Conservation (phyloP, 2,329 filamentous ascomycete species). For the Aureobasidium uvarum region DNA sequence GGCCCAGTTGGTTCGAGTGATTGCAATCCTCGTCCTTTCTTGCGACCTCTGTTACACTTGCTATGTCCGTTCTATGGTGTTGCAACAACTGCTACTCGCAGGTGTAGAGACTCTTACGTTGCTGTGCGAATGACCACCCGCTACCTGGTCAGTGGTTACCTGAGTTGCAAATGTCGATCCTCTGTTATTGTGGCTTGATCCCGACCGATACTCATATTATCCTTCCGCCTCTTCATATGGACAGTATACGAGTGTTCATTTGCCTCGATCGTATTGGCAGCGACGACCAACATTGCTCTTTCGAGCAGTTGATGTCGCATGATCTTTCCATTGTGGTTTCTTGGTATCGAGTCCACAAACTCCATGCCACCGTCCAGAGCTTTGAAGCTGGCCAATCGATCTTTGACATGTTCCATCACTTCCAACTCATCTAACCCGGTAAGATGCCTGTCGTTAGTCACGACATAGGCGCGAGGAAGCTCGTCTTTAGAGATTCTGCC, state of each 20-base stretch:
- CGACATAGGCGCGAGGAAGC: neutral
- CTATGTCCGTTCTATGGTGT: too few relatives aligned
- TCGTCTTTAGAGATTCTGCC: neutral
- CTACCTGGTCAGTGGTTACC: neutral
- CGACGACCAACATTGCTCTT: neutral
- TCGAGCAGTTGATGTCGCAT: neutral
- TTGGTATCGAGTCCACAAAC: neutral
- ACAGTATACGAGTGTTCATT: too few relatives aligned
- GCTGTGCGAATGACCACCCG: too few relatives aligned
- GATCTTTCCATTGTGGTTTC: neutral
- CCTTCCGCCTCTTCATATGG: neutral
- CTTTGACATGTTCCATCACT: neutral
- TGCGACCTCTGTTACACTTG: neutral
- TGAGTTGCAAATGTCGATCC: neutral
- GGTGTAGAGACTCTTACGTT: too few relatives aligned
- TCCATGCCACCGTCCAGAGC: neutral
- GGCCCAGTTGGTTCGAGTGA: neutral
- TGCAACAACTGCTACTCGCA: too few relatives aligned
- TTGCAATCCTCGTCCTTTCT: too few relatives aligned
- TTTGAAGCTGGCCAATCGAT: constrained; percentile 3
- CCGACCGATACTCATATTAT: neutral
- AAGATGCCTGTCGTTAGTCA: neutral
- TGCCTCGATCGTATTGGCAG: neutral
- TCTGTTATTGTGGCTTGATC: neutral
- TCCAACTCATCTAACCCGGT: neutral